phyloP scores from a whole-genome alignment of 306 rosid species.

The Betula pendula region DNA sequence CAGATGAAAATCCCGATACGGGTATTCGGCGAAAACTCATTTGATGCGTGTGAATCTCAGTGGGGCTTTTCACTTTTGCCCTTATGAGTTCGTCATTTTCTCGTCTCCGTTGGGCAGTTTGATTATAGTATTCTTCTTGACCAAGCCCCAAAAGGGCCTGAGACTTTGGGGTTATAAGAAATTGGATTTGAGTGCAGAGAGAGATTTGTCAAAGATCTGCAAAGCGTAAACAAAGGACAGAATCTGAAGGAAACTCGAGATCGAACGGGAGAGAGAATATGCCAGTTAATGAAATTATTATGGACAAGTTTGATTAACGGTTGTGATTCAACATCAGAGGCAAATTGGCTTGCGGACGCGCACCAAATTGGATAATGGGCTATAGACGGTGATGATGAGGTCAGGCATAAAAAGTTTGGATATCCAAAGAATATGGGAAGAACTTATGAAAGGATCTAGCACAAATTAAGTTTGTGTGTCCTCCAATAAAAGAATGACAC shows the following conservation, averaged over 20 bases:
- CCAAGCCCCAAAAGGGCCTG: neutral
- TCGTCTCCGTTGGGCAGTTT: neutral
- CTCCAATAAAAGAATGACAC: too few species aligned
- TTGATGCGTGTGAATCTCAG: slow-evolving; percentile 24
- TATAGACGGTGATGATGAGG: neutral
- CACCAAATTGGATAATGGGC: neutral
- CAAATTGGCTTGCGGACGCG: neutral
- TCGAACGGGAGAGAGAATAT: neutral
- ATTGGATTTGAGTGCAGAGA: neutral
- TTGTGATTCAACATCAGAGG: neutral
- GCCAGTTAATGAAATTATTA: neutral
- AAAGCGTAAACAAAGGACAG: neutral
- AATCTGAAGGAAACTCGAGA: neutral
- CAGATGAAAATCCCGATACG: slow-evolving; percentile 31
- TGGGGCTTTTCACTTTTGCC: slow-evolving; percentile 17
- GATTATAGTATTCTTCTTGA: neutral
- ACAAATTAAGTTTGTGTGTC: too few species aligned
- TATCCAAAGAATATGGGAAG: too few species aligned
- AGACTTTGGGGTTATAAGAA: neutral
- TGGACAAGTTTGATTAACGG: neutral
- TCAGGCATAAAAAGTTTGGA: neutral
- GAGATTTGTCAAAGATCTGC: neutral
- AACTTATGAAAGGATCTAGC: too few species aligned
- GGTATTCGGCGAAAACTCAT: slow-evolving; percentile 33
- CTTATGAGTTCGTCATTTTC: slow-evolving; percentile 2